Evolutionary conservation across 192 early-diverging fungal genomes (phyloP).

Genomic region (Obelidium mucronatum): DNA sequence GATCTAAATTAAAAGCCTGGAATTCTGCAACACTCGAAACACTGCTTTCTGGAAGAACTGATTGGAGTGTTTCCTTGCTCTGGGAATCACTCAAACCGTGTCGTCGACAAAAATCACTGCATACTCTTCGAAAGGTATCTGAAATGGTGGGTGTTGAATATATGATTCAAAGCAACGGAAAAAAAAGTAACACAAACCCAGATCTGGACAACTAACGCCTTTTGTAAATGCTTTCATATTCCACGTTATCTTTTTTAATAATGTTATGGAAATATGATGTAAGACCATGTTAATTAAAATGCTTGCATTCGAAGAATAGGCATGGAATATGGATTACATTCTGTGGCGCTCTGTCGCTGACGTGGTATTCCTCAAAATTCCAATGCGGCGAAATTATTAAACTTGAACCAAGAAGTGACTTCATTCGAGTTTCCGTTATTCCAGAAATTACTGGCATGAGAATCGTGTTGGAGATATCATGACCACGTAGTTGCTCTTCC

Average conservation of each 20-base stretch:
- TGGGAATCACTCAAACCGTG: not conserved
- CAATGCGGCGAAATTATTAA: conserved; percentile 4
- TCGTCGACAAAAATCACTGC: not conserved
- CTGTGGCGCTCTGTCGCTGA: not conserved
- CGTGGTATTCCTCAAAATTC: conserved; percentile 8
- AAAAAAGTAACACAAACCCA: not conserved
- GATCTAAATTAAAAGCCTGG: not conserved
- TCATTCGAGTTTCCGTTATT: not conserved
- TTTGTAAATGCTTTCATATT: not conserved
- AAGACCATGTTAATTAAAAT: not conserved
- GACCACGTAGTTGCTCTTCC: conserved; percentile 32
- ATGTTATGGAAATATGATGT: not conserved
- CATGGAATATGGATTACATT: conserved; percentile 17
- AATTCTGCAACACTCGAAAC: not conserved
- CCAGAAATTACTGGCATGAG: conserved; percentile 16
- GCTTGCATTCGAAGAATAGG: not conserved
- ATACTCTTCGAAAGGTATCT: not conserved
- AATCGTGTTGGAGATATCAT: conserved; percentile 18
- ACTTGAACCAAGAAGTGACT: conserved; percentile 1
- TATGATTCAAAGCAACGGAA: too few relatives aligned
- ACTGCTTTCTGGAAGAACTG: not conserved
- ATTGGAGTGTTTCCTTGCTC: not conserved
- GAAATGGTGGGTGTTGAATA: not conserved
- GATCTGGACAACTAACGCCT: not conserved
- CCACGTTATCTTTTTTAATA: conserved; percentile 5